These are phyloP conservation scores for Eragrostis curvula DNA, from an alignment of 176 grass and related monocot species.

Conservation along the genomic window DNA sequence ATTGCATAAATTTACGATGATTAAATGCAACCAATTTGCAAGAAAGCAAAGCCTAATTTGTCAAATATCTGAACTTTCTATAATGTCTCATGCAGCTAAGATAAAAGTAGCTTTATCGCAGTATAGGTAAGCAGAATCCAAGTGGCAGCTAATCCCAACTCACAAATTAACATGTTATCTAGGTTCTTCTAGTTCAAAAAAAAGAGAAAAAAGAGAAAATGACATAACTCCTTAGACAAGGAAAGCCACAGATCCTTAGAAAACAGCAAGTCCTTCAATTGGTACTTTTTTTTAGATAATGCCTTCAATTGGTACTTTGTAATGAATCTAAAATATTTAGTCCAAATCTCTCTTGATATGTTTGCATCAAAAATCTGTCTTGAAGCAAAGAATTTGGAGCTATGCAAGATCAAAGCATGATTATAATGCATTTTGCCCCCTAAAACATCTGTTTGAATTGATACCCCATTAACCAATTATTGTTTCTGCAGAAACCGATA, in stretches of 20 bases:
- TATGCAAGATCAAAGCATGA: not conserved
- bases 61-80: conserved; percentile 13
- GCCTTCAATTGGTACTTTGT: too few relatives aligned
- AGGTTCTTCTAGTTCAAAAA: not conserved
- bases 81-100: not conserved
- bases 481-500: not conserved
- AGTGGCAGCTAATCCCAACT: not conserved
- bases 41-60: not conserved
- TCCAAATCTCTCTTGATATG: too few relatives aligned
- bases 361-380: not conserved
- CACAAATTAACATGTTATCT: not conserved
- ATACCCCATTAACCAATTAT: not conserved
- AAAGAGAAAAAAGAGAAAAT: not conserved
- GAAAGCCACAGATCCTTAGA: too few relatives aligned
- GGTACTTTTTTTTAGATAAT: too few relatives aligned
- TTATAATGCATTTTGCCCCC: not conserved
- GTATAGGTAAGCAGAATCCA: not conserved
- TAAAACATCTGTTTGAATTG: not conserved
- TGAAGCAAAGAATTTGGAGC: not conserved
- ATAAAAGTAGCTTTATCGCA: not conserved
- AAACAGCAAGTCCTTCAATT: too few relatives aligned
- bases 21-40: not conserved
- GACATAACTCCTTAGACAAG: not conserved
- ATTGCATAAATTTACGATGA: not conserved
- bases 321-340: too few relatives aligned